Evolutionary conservation across 192 early-diverging fungal genomes (phyloP).

Genomic region (Phycomyces nitens): DNA sequence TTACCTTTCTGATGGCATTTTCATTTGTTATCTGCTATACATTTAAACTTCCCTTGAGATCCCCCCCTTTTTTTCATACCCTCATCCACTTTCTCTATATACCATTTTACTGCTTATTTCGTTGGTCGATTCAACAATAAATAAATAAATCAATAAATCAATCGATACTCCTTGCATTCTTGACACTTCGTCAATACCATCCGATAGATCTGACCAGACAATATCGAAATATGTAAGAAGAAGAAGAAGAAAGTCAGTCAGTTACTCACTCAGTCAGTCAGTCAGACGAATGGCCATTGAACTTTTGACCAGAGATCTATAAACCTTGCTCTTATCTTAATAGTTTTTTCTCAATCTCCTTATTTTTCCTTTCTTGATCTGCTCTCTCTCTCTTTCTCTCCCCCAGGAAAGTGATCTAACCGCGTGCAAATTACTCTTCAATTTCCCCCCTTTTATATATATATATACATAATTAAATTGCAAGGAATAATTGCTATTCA

Average conservation of each 20-base stretch:
- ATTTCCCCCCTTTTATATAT: too few relatives aligned
- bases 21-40: too few relatives aligned
- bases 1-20: too few relatives aligned
- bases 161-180: neutral
- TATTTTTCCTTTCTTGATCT: neutral
- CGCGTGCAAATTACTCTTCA: too few relatives aligned
- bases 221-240: neutral
- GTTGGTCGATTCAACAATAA: conserved; percentile 12
- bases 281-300: neutral
- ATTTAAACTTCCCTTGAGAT: neutral
- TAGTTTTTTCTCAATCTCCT: neutral
- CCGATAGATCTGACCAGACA: neutral
- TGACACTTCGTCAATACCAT: too few relatives aligned
- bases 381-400: neutral
- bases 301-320: neutral
- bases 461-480: too few relatives aligned
- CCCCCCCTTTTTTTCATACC: conserved; percentile 7
- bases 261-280: too few relatives aligned
- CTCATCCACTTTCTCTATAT: conserved; percentile 1
- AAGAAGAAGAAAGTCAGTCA: neutral
- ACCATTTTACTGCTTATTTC: conserved; percentile 2
- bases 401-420: neutral
- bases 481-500: too few relatives aligned
- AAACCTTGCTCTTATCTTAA: too few relatives aligned
- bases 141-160: neutral